phyloP scores from a whole-genome alignment of 345 rosid genomes.

The Chamaenerion angustifolium region DNA sequence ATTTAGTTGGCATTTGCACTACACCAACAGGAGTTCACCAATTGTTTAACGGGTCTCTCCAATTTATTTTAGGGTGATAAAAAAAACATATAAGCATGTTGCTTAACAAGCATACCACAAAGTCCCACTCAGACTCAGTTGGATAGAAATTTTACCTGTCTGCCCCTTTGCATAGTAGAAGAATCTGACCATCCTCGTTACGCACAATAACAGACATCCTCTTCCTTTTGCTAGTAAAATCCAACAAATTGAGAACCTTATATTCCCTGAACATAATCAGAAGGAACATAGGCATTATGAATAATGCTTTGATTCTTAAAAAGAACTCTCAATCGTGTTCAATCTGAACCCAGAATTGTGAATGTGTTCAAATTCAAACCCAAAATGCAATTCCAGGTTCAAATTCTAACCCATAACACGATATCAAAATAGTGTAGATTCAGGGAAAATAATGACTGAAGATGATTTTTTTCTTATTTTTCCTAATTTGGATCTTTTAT shows the following conservation, averaged over 20 bases:
- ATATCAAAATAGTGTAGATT: too few relatives aligned
- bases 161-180: conserved; percentile 97
- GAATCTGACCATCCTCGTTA: conserved; percentile 82
- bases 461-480: too few relatives aligned
- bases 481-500: too few relatives aligned
- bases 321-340: too few relatives aligned
- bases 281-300: neutral
- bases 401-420: too few relatives aligned
- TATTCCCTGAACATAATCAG: conserved; percentile 51
- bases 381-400: too few relatives aligned
- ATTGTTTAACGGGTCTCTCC: too few relatives aligned
- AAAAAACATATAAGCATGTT: neutral
- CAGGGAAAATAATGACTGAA: too few relatives aligned
- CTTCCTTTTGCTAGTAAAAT: conserved; percentile 97
- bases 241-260: conserved; percentile 80
- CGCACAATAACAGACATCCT: conserved; percentile 87
- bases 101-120: neutral
- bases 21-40: too few relatives aligned
- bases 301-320: neutral
- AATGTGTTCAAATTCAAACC: neutral
- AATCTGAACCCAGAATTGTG: neutral
- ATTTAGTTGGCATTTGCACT: too few relatives aligned
- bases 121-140: neutral
- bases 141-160: conserved; percentile 59
- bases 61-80: neutral